phyloP scores from a whole-genome alignment of 129 eudicot genomes.

The Logfia minima region DNA sequence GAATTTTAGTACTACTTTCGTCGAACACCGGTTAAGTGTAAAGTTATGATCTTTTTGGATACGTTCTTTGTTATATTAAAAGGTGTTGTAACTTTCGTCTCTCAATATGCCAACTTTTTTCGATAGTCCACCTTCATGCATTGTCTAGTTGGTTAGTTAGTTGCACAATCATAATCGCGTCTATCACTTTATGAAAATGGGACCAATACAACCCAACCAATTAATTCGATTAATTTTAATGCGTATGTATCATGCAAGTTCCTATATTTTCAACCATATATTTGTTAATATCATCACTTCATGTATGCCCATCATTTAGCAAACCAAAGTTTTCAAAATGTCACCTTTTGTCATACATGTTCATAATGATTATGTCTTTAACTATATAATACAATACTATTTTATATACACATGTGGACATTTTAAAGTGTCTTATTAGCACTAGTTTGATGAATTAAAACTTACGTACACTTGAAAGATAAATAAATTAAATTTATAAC shows the following conservation, averaged over 20 bases:
- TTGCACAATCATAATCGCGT: constrained; percentile 33
- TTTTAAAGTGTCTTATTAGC: neutral
- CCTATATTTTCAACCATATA: neutral
- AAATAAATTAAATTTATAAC: neutral
- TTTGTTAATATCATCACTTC: too few species aligned
- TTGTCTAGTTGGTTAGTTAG: constrained; percentile 34
- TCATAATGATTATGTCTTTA: neutral
- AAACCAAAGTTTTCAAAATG: neutral
- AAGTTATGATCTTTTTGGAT: constrained; percentile 16
- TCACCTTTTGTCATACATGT: neutral
- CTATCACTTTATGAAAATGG: constrained; percentile 25
- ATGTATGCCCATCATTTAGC: neutral
- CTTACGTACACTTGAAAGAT: neutral
- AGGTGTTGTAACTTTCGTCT: constrained; percentile 21
- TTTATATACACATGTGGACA: neutral
- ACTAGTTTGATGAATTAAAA: neutral
- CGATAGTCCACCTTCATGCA: constrained; percentile 35
- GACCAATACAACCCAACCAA: constrained; percentile 17
- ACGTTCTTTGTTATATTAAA: constrained; percentile 4
- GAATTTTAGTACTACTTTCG: neutral
- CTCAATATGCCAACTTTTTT: constrained; percentile 23
- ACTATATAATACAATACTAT: neutral
- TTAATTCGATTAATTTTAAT: neutral
- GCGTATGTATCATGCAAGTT: constrained; percentile 8
- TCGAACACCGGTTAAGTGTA: constrained; percentile 10